phyloP scores from a whole-genome alignment of 1,284 basidiomycete genomes.

The Rhodotorula sp. region DNA sequence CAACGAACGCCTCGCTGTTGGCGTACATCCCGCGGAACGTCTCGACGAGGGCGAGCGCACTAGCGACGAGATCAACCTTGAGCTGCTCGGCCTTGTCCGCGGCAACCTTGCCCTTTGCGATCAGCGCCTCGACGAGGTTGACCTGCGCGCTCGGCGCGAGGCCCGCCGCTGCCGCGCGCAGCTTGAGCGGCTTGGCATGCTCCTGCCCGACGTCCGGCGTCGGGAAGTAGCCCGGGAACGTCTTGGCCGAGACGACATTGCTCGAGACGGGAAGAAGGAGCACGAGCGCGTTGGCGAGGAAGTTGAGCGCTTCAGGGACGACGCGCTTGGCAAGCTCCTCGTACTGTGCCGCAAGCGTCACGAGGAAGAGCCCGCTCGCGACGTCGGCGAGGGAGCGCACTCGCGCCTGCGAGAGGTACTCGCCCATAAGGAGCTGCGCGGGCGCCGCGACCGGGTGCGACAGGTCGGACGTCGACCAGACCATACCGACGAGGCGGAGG shows the following conservation, averaged over 20 bases:
- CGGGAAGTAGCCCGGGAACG: constrained; percentile 67
- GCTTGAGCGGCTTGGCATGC: constrained; percentile 39
- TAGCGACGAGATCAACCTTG: constrained; percentile 67
- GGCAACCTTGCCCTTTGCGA: not conserved
- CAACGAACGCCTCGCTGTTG: constrained; percentile 75
- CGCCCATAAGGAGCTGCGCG: constrained; percentile 81
- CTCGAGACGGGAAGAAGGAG: constrained; percentile 68
- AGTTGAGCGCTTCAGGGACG: constrained; percentile 87
- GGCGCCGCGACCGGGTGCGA: constrained; percentile 87
- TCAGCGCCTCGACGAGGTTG: not conserved
- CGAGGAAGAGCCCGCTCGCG: constrained; percentile 83
- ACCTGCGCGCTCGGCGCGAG: not conserved
- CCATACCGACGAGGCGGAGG: constrained; percentile 72
- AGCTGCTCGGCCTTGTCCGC: constrained; percentile 41
- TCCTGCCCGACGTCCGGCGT: constrained; percentile 66
- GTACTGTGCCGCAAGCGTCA: constrained; percentile 76
- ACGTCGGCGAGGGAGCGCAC: constrained; percentile 75
- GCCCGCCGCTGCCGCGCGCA: constrained; percentile 33
- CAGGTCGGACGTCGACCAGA: constrained; percentile 95
- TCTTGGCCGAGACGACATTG: constrained; percentile 45
- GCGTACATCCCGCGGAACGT: constrained; percentile 75
- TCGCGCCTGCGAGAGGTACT: constrained; percentile 83
- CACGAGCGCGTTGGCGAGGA: constrained; percentile 69
- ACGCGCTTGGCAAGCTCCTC: constrained; percentile 82
- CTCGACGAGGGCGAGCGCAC: constrained; percentile 65